Percentiles rank a stretch among this genome's conserved stretches.
phyloP scores from a whole-genome alignment of 768 basidiomycete species.

The Pulveroboletus sp. region DNA sequence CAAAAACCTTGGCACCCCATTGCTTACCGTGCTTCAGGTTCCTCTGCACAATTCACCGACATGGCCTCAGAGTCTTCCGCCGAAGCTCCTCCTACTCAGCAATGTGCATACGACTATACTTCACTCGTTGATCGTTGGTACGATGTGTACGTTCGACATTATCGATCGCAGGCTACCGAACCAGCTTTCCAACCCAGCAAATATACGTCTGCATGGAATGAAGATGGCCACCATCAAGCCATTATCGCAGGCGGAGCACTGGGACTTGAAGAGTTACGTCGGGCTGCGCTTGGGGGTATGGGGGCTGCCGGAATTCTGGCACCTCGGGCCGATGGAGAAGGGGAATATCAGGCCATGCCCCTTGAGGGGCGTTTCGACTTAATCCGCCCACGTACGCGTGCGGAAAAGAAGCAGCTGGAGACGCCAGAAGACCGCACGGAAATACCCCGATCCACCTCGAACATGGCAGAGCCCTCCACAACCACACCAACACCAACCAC shows the following conservation, averaged over 20 bases:
- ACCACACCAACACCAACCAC: background rate
- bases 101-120: constrained; percentile 68
- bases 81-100: constrained; percentile 14
- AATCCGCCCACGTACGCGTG: constrained; percentile 47
- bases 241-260: constrained; percentile 24
- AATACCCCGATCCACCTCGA: constrained; percentile 16
- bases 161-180: constrained; percentile 53
- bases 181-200: constrained; percentile 49
- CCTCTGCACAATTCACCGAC: constrained; percentile 32
- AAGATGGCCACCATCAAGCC: constrained; percentile 14
- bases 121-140: constrained; percentile 90
- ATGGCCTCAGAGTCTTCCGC: constrained; percentile 26
- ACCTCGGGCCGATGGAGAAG: constrained; percentile 41
- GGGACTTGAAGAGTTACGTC: constrained; percentile 40
- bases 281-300: constrained; percentile 31
- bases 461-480: constrained; percentile 6
- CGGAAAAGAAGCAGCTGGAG: constrained; percentile 14
- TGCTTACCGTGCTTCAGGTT: constrained; percentile 60
- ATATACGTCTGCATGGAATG: constrained; percentile 78
- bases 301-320: constrained; percentile 8
- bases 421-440: constrained; percentile 2
- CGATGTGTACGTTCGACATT: constrained; percentile 83
- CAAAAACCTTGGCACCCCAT: constrained; percentile 92
- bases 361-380: constrained; percentile 86
- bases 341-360: constrained; percentile 77